Base-by-base conservation (phyloP, 345 rosid genomes). In the Gossypium mustelinum region DNA sequence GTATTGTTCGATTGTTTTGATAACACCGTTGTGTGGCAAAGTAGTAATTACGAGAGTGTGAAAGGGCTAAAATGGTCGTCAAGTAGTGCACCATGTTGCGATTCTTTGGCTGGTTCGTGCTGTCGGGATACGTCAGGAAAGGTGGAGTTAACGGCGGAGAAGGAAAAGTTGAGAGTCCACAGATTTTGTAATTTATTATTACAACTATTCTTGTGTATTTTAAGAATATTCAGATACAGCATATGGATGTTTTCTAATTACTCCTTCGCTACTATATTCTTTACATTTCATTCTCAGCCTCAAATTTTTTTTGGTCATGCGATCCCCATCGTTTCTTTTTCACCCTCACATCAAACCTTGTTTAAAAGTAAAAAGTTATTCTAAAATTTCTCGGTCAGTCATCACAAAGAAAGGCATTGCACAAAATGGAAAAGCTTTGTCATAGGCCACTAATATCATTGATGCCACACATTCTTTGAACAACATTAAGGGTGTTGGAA, bases 71-170 rank as follows among this genome's bases (percentile, higher is more conserved):
- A 59, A 12, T 29, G 12, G 79, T 72, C 71, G 13, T 34, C 41
- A 34, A 73, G 4, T 18, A 0, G 16, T 39, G 39, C 73, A n/a
- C 14, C 17, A 20, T 3, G 61, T 25, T 52, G 61, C 61, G 24
- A 29, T 13, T 11, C n/a, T 48, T 34, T 6, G 29, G 48, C 29
- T 75, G 66, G 77, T 22, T 68, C 22, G 9, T 54, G 79, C 74
- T 45, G 72, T 73, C 81, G 62, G 51, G 2, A 29, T 22, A 81
- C 71, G 62, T 48, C 77, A 29, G 57, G 7, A 41, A 54, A 58
- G 50, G 76, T 52, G 54, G 70, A 65, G 22, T 14, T 79, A 43
- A 64, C 82, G 78, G 83, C 18, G 58, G 81, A 64, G 76, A 70
- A 6, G 56, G 52, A 11, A n/a, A 75, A 4, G 3, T 64, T 41